A percentile compares a stretch with the other conserved stretches of the same genome.
These are phyloP conservation scores for Ogataea populi-albae DNA, from an alignment of 805 yeast species.

Conservation along the genomic window DNA sequence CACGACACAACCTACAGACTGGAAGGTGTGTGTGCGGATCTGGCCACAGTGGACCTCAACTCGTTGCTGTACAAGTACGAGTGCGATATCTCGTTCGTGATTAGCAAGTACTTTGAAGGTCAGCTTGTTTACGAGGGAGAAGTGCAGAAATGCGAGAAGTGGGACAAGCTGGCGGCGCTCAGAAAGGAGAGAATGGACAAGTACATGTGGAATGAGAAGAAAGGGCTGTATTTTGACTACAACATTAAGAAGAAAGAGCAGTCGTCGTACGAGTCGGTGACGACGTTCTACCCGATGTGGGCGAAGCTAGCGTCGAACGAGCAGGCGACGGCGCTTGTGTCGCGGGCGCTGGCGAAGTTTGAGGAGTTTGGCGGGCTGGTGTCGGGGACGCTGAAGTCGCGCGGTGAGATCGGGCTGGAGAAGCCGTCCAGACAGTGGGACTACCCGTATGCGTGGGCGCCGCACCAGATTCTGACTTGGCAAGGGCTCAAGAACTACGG, in stretches of 20 bases:
- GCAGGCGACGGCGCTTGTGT: slow-evolving; percentile 66
- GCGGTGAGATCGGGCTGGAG: slow-evolving; percentile 66
- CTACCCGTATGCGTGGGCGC: slow-evolving; percentile 98
- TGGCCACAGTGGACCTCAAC: slow-evolving; percentile 90
- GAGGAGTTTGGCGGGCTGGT: slow-evolving; percentile 89
- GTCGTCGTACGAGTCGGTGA: slow-evolving; percentile 76
- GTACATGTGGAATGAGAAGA: slow-evolving; percentile 80
- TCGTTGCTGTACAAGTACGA: slow-evolving; percentile 88
- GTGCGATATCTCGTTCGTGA: slow-evolving; percentile 67
- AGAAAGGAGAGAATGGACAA: slow-evolving; percentile 58
- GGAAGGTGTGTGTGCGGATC: slow-evolving; percentile 83
- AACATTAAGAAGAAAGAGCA: slow-evolving; percentile 56
- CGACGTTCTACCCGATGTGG: slow-evolving; percentile 93
- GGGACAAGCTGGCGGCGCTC: slow-evolving; percentile 56
- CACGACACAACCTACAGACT: slow-evolving; percentile 92
- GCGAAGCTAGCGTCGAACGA: slow-evolving; percentile 61
- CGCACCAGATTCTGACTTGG: slow-evolving; percentile 96
- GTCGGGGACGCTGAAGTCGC: slow-evolving; percentile 71
- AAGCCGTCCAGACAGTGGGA: slow-evolving; percentile 98
- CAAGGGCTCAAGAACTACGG: slow-evolving; percentile 76
- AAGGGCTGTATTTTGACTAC: slow-evolving; percentile 81
- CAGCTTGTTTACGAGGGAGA: slow-evolving; percentile 43
- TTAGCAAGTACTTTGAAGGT: slow-evolving; percentile 56
- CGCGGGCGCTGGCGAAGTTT: slow-evolving; percentile 58
- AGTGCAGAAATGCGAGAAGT: slow-evolving; percentile 43